Evolutionary conservation across 148 eudicot species (phyloP).

Genomic region (Camellia granthamiana): DNA sequence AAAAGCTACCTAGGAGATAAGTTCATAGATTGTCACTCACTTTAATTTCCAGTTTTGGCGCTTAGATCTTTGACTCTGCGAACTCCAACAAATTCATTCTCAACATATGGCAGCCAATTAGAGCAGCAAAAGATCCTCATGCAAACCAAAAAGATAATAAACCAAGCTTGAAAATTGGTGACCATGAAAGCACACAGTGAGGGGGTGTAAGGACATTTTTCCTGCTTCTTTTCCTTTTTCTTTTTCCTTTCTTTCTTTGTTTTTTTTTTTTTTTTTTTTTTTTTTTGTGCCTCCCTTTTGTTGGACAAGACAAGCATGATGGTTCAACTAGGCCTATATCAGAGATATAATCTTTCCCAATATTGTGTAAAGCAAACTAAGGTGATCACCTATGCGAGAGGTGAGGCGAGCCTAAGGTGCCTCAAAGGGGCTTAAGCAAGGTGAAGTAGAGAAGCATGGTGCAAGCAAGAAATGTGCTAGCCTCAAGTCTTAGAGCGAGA

Average conservation of each 20-base stretch:
- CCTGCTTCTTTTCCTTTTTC: neutral
- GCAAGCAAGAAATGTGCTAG: no score
- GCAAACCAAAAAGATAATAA: neutral
- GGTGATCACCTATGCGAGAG: no score
- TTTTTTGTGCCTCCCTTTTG: neutral
- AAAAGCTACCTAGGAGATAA: conserved; percentile 30
- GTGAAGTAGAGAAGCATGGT: no score
- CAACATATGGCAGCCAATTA: neutral
- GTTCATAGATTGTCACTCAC: conserved; percentile 62
- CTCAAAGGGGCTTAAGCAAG: no score
- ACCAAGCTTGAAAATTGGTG: neutral
- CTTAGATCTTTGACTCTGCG: conserved; percentile 62
- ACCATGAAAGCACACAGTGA: neutral
- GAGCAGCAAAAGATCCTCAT: neutral
- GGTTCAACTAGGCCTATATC: neutral
- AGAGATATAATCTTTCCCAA: no score
- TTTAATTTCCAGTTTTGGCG: conserved; percentile 61
- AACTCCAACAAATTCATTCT: conserved; percentile 43
- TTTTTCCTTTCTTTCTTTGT: no score
- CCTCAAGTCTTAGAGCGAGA: no score
- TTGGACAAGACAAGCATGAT: neutral
- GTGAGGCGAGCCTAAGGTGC: no score
- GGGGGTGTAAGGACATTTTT: neutral
- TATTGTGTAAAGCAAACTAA: no score
- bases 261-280: no score